phyloP scores from a whole-genome alignment of 164 flowering plant genomes.

The Berberis thunbergii region DNA sequence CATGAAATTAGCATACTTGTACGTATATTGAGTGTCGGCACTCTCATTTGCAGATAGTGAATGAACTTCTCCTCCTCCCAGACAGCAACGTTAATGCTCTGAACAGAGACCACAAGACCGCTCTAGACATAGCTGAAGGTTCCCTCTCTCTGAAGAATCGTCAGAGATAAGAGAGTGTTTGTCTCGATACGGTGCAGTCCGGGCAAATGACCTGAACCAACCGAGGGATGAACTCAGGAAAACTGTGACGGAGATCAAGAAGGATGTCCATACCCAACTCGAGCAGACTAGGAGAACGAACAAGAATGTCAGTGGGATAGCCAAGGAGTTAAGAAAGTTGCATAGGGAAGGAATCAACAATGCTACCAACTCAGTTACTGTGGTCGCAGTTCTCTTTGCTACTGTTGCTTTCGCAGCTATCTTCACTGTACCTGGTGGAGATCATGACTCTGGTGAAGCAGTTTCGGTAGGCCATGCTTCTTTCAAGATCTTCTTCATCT shows the following conservation, averaged over 20 bases:
- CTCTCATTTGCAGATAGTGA: slow-evolving; percentile 45
- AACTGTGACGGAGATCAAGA: slow-evolving; percentile 64
- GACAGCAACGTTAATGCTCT: slow-evolving; percentile 65
- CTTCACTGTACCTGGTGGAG: slow-evolving; percentile 57
- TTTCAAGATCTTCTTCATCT: slow-evolving; percentile 61
- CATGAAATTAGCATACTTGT: too few species aligned
- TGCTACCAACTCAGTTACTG: slow-evolving; percentile 74
- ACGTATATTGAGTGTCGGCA: neutral
- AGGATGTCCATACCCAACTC: slow-evolving; percentile 66
- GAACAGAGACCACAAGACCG: slow-evolving; percentile 67
- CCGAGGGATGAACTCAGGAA: slow-evolving; percentile 68
- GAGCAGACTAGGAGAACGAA: slow-evolving; percentile 66
- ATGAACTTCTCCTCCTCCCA: slow-evolving; percentile 38
- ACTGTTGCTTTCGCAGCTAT: slow-evolving; percentile 79
- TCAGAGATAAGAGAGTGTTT: slow-evolving; percentile 47
- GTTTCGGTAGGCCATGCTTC: slow-evolving; percentile 28
- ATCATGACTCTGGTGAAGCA: slow-evolving; percentile 38
- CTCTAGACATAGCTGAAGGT: slow-evolving; percentile 68
- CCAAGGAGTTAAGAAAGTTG: slow-evolving; percentile 58
- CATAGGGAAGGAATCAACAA: slow-evolving; percentile 75
- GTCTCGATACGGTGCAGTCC: slow-evolving; percentile 40
- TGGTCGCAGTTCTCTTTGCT: slow-evolving; percentile 73
- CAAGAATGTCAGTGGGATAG: slow-evolving; percentile 55
- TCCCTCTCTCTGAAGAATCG: slow-evolving; percentile 54
- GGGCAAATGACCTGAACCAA: slow-evolving; percentile 67